phyloP scores from a whole-genome alignment of 2,329 filamentous ascomycete genomes.

The Shiraia bambusicola region DNA sequence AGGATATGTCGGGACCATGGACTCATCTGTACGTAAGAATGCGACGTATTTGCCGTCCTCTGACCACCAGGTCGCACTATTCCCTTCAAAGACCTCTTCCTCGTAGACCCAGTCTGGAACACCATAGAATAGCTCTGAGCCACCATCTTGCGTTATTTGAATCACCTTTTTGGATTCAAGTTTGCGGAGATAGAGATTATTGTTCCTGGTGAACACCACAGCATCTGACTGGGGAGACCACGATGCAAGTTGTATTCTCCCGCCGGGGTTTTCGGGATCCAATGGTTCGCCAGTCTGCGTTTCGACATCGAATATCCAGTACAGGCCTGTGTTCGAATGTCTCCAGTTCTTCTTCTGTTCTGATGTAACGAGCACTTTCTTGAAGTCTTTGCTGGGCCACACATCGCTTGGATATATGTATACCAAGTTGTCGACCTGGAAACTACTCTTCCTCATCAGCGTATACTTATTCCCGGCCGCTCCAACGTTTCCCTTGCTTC shows the following conservation, averaged over 20 bases:
- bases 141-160: slow-evolving; percentile 83
- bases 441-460: slow-evolving; percentile 70
- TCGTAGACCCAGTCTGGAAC: slow-evolving; percentile 98
- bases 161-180: slow-evolving; percentile 61
- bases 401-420: slow-evolving; percentile 61
- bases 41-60: slow-evolving; percentile 85
- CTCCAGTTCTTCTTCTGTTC: slow-evolving; percentile 77
- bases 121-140: slow-evolving; percentile 87
- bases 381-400: slow-evolving; percentile 79
- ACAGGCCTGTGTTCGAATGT: slow-evolving; percentile 81
- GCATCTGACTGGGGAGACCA: slow-evolving; percentile 90
- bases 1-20: slow-evolving; percentile 84
- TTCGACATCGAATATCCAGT: slow-evolving; percentile 90
- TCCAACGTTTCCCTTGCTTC: slow-evolving; percentile 48
- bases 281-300: slow-evolving; percentile 76
- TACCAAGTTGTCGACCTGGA: slow-evolving; percentile 61
- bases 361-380: slow-evolving; percentile 81
- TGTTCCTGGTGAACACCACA: slow-evolving; percentile 83
- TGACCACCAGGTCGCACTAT: slow-evolving; percentile 94
- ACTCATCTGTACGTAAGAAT: slow-evolving; percentile 92
- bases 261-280: slow-evolving; percentile 65
- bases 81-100: slow-evolving; percentile 76
- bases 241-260: slow-evolving; percentile 75
- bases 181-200: slow-evolving; percentile 84
- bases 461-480: slow-evolving; percentile 60